phyloP scores from a whole-genome alignment of 768 basidiomycete genomes.

The Russula emetica region DNA sequence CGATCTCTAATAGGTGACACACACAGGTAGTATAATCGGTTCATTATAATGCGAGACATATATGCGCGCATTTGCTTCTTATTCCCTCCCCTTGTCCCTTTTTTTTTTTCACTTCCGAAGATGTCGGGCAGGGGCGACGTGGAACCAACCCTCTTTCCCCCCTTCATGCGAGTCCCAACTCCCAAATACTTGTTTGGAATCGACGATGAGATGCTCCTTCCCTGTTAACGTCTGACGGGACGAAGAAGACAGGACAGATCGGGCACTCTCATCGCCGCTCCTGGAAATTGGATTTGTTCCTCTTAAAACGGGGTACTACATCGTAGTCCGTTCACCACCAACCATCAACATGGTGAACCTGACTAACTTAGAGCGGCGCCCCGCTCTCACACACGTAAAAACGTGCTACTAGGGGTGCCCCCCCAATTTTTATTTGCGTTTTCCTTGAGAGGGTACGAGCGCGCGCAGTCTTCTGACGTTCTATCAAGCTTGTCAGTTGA shows the following conservation, averaged over 20 bases:
- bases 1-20: not conserved
- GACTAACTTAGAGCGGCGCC: not conserved
- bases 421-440: not conserved
- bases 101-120: slow-evolving; percentile 10
- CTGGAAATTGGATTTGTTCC: slow-evolving; percentile 6
- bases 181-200: slow-evolving; percentile 3
- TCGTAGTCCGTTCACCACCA: slow-evolving; percentile 1
- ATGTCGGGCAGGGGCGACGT: not conserved
- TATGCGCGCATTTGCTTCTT: not conserved
- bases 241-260: not conserved
- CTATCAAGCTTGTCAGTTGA: not conserved
- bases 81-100: not conserved
- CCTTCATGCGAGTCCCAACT: not conserved
- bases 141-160: not conserved
- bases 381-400: slow-evolving; percentile 16
- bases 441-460: not conserved
- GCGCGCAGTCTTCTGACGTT: not conserved
- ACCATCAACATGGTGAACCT: not conserved
- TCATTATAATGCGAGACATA: not conserved
- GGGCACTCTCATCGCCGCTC: slow-evolving; percentile 9
- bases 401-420: not conserved
- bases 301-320: slow-evolving; percentile 1
- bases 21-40: slow-evolving; percentile 19
- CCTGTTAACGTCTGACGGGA: slow-evolving; percentile 2
- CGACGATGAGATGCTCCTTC: slow-evolving; percentile 14